Conservation (phyloP, 257 asterid genomes). For the Solanum arcanum region DNA sequence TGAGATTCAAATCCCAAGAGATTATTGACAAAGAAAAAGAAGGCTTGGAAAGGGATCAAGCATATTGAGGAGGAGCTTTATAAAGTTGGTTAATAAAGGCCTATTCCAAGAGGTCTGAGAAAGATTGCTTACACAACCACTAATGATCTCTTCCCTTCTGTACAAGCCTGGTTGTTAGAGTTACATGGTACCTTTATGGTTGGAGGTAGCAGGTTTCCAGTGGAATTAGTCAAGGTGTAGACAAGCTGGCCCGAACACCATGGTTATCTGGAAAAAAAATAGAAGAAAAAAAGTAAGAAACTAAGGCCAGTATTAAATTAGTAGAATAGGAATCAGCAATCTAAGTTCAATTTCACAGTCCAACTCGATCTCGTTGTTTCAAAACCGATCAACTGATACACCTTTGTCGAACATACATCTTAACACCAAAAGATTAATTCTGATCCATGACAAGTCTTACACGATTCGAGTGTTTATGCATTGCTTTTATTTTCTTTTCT, state of each 20-base stretch:
- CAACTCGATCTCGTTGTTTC: neutral
- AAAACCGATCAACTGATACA: neutral
- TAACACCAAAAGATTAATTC: neutral
- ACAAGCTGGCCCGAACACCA: neutral
- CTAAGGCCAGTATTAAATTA: neutral
- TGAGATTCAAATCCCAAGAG: neutral
- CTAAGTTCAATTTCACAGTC: neutral
- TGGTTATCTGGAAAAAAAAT: neutral
- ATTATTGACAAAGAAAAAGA: neutral
- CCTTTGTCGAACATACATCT: neutral
- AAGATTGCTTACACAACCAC: neutral
- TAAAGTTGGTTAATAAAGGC: neutral
- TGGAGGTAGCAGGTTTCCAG: neutral
- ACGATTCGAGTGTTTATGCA: neutral
- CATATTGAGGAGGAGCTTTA: neutral
- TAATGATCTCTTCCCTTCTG: neutral
- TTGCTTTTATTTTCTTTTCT: neutral
- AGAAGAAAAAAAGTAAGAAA: neutral
- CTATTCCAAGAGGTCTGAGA: neutral
- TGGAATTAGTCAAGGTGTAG: neutral
- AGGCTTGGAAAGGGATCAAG: neutral
- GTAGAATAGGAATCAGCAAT: neutral
- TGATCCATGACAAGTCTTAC: neutral
- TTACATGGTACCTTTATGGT: neutral
- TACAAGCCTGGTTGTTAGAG: neutral